A percentile compares a stretch with the other conserved stretches of the same genome.
Evolutionary conservation across 1,139 yeast species (phyloP).

Genomic region (Yamadazyma taylorii): DNA sequence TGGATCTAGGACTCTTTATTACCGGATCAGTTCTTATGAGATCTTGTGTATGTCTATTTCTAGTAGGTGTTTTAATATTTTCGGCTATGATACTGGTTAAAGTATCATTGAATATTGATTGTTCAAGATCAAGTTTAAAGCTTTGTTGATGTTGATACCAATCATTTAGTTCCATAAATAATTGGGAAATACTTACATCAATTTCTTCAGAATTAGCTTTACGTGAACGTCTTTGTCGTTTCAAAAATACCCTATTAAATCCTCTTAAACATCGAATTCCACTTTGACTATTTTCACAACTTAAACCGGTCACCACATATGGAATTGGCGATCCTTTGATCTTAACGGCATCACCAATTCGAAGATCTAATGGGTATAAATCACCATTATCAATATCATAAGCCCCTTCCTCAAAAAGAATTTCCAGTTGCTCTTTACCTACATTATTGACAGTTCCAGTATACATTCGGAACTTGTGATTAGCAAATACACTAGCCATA

Average conservation of each 20-base stretch:
- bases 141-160: constrained; percentile 43
- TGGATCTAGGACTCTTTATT: constrained; percentile 6
- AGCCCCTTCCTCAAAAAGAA: constrained; percentile 35
- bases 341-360: constrained; percentile 36
- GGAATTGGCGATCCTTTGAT: constrained; percentile 9
- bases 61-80: constrained; percentile 15
- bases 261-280: constrained; percentile 58
- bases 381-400: constrained; percentile 30
- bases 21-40: background rate
- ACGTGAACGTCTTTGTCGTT: constrained; percentile 13
- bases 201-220: constrained; percentile 13
- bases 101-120: constrained; percentile 6
- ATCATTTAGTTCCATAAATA: constrained; percentile 40
- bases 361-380: constrained; percentile 32
- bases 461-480: constrained; percentile 35
- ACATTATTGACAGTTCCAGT: constrained; percentile 27
- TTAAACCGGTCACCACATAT: constrained; percentile 48
- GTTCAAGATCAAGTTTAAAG: constrained; percentile 10
- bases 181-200: constrained; percentile 17
- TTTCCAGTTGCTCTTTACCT: constrained; percentile 27
- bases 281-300: constrained; percentile 15
- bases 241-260: constrained; percentile 46
- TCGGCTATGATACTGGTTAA: constrained; percentile 9
- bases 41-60: constrained; percentile 16
- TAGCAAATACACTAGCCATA: constrained; percentile 37